These are phyloP conservation scores for Arachis monticola DNA, from an alignment of 331 rosid genomes.

Conservation along the genomic window DNA sequence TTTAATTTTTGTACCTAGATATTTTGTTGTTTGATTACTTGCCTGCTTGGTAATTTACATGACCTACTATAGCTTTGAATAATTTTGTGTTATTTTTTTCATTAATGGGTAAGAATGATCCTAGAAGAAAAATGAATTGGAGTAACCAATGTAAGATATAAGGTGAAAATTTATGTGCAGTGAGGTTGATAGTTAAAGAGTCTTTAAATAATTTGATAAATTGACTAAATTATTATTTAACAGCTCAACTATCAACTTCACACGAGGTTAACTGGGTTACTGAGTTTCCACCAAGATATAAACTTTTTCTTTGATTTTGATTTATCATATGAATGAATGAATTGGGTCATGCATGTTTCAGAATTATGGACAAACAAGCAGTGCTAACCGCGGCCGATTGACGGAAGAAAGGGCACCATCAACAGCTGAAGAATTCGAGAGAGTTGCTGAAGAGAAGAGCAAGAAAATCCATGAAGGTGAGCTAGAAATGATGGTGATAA, in stretches of 20 bases:
- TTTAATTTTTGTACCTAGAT: background rate
- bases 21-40: background rate
- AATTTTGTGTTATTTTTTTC: too few relatives aligned
- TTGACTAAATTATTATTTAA: too few relatives aligned
- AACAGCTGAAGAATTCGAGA: conserved; percentile 59
- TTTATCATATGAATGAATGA: background rate
- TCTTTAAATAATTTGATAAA: background rate
- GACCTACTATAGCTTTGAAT: too few relatives aligned
- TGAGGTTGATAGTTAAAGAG: conserved; percentile 4
- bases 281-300: background rate
- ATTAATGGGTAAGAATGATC: background rate
- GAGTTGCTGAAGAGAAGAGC: conserved; percentile 65
- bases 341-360: background rate
- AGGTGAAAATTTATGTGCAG: too few relatives aligned
- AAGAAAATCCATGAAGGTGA: conserved; percentile 38
- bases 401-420: conserved; percentile 65
- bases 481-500: conserved; percentile 40
- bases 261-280: too few relatives aligned
- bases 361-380: conserved; percentile 46
- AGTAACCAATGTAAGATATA: background rate
- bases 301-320: background rate
- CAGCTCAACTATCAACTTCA: too few relatives aligned
- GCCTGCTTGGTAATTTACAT: too few relatives aligned
- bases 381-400: conserved; percentile 29
- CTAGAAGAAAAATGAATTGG: background rate